Evolutionary conservation across 345 rosid genomes (phyloP), one percentile per base, ranked within the genome.

Genomic region (Eucalyptus sp.): DNA sequence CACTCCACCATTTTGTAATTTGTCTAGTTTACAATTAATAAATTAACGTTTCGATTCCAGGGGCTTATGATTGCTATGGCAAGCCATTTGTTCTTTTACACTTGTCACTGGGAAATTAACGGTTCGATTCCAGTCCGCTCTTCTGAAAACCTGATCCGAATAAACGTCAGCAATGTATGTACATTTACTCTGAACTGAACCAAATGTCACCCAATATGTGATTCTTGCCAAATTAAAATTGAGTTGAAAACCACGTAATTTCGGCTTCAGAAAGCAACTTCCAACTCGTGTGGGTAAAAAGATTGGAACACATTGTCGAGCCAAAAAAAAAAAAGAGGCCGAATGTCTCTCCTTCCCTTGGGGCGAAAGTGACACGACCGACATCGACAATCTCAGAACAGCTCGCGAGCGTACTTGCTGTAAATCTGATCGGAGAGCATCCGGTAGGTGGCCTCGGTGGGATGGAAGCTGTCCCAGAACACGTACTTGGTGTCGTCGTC

Each of bases 401-500:
- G 86, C 54, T 88, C 29, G 88, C 5, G 27, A 2, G 11, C 58
- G 15, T 66, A 22, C 24, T 89, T 64, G 13, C 48, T 9, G 15
- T 89, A 13, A 20, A 90, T 3, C 20, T 27, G 49, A 12, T 68
- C 46, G 43, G 54, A 12, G n/a, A 94, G 87, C 54, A 88, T 86
- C 71, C 83, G 24, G 89, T 95, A 97, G 33, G 97, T 90, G 58
- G 64, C 91, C 88, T 96, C 96, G 4, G 98, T 91, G 0, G 98
- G 98, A 93, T 97, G 98, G 89, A 92, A 97, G 88, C 97, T 93
- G 71, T 96, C 99, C 98, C 97, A 96, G 83, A 96, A 95, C 83
- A 95, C 88, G 84, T 91, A 95, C 60, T 94, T 93, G 2, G 97
- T 90, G 52, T 91, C 95, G 89, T 90, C 90, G 33, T 81, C 46